Conservation (phyloP, 352 stramenopile genomes). For the Globisporangium echinulatum region DNA sequence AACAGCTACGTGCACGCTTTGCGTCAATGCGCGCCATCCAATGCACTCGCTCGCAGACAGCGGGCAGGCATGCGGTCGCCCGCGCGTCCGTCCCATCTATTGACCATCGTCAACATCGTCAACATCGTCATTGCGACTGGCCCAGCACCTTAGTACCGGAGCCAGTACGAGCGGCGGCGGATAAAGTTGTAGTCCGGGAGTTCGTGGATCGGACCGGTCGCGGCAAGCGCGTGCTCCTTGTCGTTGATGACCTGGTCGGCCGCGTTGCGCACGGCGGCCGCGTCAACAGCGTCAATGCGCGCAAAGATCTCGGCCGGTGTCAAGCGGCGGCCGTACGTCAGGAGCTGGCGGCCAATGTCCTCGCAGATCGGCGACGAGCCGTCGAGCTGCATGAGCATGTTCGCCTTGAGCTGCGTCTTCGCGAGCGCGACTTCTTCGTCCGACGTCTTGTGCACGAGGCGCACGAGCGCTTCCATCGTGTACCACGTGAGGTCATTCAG, state of each 20-base stretch:
- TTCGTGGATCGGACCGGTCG: conserved; percentile 97
- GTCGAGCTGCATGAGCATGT: conserved; percentile 99
- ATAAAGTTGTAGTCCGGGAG: conserved; percentile 99
- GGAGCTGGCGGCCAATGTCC: conserved; percentile 98
- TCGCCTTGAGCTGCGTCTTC: conserved; percentile 99
- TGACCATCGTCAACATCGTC: too few species aligned
- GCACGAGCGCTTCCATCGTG: conserved; percentile 93
- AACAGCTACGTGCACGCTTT: too few species aligned
- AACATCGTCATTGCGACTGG: too few species aligned
- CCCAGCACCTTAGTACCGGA: conserved; percentile 75
- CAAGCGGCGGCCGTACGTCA: conserved; percentile 95
- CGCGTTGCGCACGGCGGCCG: conserved; percentile 88
- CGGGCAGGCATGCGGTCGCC: too few species aligned
- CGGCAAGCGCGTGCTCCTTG: conserved; percentile 98
- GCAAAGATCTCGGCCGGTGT: conserved; percentile 98
- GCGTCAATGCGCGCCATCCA: too few species aligned
- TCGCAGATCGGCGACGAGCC: conserved; percentile 97
- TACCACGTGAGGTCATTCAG: conserved; percentile 93
- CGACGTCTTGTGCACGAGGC: conserved; percentile 93
- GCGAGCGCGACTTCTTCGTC: conserved; percentile 97
- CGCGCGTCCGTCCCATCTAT: too few species aligned
- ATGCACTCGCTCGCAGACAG: too few species aligned
- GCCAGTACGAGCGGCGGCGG: conserved; percentile 97
- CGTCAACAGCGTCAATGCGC: conserved; percentile 97
- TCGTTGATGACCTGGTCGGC: conserved; percentile 94